phyloP scores from a whole-genome alignment of 2,329 filamentous ascomycete genomes.

The Hypoxylon sp. region DNA sequence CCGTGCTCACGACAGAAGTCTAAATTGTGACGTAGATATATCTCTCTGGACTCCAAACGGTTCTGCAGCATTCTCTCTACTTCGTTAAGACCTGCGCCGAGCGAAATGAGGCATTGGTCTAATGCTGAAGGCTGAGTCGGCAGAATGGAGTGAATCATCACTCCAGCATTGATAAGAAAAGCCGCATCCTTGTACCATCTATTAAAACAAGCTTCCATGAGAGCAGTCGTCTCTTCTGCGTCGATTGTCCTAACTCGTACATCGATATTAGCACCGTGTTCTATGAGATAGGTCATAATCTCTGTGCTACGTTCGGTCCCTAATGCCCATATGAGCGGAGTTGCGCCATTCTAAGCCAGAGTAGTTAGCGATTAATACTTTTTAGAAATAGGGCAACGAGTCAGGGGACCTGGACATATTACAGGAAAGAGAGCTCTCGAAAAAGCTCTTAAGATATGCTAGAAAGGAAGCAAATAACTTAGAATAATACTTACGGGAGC shows the following conservation, averaged over 20 bases:
- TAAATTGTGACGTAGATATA: too few species aligned
- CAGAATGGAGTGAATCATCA: not conserved
- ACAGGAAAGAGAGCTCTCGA: not conserved
- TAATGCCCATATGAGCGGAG: constrained; percentile 25
- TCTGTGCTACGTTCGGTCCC: not conserved
- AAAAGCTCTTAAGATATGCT: not conserved
- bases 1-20: not conserved
- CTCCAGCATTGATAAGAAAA: constrained; percentile 17
- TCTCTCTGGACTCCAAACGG: too few species aligned
- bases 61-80: too few species aligned
- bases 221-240: not conserved
- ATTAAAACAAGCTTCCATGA: not conserved
- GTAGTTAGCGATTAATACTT: not conserved
- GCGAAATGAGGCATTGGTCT: not conserved
- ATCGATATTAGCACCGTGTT: constrained; percentile 15
- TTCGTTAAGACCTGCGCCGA: not conserved
- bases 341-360: not conserved
- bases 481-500: not conserved
- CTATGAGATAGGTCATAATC: constrained; percentile 10
- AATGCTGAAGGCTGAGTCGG: not conserved
- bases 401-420: not conserved
- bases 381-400: not conserved
- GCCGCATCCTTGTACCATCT: constrained; percentile 14
- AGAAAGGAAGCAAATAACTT: not conserved
- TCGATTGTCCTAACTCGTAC: not conserved